Evolutionary conservation across 768 basidiomycete species (phyloP), one percentile per base, ranked within the genome.

Genomic region (Rhodotorula toruloides): DNA sequence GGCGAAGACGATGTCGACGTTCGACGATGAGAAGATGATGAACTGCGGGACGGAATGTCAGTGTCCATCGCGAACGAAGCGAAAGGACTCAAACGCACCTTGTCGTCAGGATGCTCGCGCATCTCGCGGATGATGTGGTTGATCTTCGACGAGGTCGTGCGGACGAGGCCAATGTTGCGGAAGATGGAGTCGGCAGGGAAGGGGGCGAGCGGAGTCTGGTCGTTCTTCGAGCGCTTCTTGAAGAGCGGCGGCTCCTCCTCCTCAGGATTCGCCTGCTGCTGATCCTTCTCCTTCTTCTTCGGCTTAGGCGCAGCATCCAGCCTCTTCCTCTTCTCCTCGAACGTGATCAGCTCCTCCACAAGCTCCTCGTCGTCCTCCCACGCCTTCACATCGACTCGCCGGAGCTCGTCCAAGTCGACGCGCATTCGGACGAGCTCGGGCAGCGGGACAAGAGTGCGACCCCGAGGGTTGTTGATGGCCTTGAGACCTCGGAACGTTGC

Each of bases 321-420:
- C 1, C 69, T 31, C 37, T 56, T 60, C 25, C 63, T 49, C 40
- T 57, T 64, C 13, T 53, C 46, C 55, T 67, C 63, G 65, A 71
- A 63, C 6, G 70, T 72, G 59, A 62, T 58, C 17, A 72, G 25
- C 46, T 72, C 70, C 54, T 72, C 70, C n/a, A 50, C 17, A 9
- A 72, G 61, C 22, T 72, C 70, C 19, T 72, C 70, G 48, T 65
- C 70, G 48, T 72, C 70, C n/a, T 47, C 46, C 63, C 63, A 72
- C 29, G 7, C 57, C 21, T 52, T 56, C 43, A 65, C 47, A n/a
- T 65, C 66, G 4, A 17, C 29, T 43, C 44, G 60, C 12, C 50
- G 58, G 2, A 72, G 48, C 27, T 64, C 63, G 19, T 58, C 47
- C 2, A 72, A 32, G 56, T 68, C 44, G 40, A 56, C 48, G 3